Percentiles rank a stretch among this genome's conserved stretches.
These are phyloP conservation scores for Symbiodinium natans DNA, from an alignment of 73 alveolate genomes.

Conservation along the genomic window DNA sequence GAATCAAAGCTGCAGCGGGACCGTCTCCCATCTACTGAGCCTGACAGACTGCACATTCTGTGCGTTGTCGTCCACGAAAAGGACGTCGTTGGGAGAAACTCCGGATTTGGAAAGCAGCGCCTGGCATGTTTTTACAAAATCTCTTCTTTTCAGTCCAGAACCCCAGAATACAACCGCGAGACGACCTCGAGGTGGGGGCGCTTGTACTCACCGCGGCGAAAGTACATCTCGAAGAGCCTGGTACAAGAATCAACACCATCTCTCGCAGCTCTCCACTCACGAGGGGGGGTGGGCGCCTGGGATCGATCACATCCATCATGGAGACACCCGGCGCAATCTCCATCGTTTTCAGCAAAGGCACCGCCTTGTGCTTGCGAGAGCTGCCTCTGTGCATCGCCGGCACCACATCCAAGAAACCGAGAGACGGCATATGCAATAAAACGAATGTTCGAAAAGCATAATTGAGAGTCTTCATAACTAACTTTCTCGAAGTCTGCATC, in stretches of 20 bases:
- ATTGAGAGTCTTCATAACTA: no score
- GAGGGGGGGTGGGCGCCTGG: not conserved
- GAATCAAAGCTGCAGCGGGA: not conserved
- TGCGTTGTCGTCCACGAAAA: slow-evolving; percentile 70
- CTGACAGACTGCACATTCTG: slow-evolving; percentile 66
- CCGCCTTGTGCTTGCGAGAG: slow-evolving; percentile 86
- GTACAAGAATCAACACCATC: not conserved
- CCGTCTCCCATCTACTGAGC: not conserved
- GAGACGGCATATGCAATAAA: no score
- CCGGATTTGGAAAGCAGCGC: slow-evolving; percentile 70
- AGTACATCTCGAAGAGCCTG: slow-evolving; percentile 86
- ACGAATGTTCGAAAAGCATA: no score
- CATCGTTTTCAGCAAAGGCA: slow-evolving; percentile 76
- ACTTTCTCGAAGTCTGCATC: no score
- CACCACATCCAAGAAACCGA: no score
- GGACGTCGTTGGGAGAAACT: slow-evolving; percentile 41
- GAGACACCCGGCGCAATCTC: slow-evolving; percentile 59
- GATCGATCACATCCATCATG: slow-evolving; percentile 60
- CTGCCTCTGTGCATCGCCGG: slow-evolving; percentile 46
- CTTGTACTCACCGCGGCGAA: slow-evolving; percentile 86
- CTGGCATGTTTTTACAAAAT: no score
- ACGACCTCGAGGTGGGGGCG: slow-evolving; percentile 87
- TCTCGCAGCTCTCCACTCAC: not conserved
- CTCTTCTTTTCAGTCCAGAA: no score
- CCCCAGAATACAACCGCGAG: no score